Evolutionary conservation across 1,139 yeast genomes (phyloP), one percentile per base, ranked within the genome.

Genomic region (Yamadazyma oceani): DNA sequence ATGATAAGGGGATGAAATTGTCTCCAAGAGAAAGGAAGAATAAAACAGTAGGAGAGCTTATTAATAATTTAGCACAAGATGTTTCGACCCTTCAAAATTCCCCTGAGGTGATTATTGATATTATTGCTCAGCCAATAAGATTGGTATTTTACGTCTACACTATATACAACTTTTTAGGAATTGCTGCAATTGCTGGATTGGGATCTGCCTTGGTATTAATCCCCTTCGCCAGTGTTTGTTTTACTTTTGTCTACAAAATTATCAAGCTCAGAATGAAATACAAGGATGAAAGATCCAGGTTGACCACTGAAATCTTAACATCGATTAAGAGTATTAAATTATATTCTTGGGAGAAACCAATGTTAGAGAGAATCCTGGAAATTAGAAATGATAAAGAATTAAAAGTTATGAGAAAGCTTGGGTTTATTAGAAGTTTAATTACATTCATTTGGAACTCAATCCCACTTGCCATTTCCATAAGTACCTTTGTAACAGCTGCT

Each of bases 321-420:
- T 60, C 73, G 2, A 63, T 68, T 16, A 69, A 68, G 40, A 63
- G 68, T 32, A 57, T 69, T 43, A 69, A 69, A 40, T 57, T 66
- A 31, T 66, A 66, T 43, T 62, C 69, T 5, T 66, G 73, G 73
- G 72, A 66, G 40, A 43, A 47, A 24, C 73, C 75, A 13, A 65
- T 68, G 66, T 48, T 67, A 44, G 49, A 52, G 17, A 57, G 65
- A 41, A 55, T 69, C 32, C 53, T 55, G 28, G 58, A 50, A 4
- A 51, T 67, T 22, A 62, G 75, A 57, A 67, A 67, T 42, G 62
- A 56, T 17, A 54, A 62, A 35, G 74, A 69, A 44, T 57, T 68
- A 41, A 40, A 35, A 12, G 55, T 57, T 25, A 50, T 57, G 32
- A 60, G 52, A 38, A 55, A 49, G 35, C 55, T 63, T 35, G 73